phyloP scores from a whole-genome alignment of 2,329 filamentous ascomycete species.

The Neoscytalidium dimidiatum region DNA sequence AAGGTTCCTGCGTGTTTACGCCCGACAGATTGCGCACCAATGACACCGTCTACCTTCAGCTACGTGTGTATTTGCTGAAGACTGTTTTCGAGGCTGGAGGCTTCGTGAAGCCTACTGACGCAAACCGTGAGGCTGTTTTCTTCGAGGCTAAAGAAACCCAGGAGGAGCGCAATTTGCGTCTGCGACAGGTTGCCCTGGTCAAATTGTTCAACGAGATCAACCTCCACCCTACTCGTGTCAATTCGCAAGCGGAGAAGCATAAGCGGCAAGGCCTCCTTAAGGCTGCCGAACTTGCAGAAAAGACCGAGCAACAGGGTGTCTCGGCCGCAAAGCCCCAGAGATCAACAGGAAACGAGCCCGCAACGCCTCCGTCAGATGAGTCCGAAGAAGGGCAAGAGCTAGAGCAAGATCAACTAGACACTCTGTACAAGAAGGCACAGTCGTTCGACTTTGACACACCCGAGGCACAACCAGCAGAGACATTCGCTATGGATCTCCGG shows the following conservation, averaged over 20 bases:
- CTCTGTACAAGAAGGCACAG: slow-evolving; percentile 92
- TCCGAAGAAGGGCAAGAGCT: slow-evolving; percentile 86
- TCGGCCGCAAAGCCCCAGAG: slow-evolving; percentile 45
- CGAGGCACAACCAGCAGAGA: slow-evolving; percentile 77
- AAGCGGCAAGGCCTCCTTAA: slow-evolving; percentile 82
- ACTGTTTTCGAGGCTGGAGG: slow-evolving; percentile 69
- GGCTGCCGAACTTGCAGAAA: slow-evolving; percentile 86
- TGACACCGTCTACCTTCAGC: slow-evolving; percentile 90
- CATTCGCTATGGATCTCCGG: slow-evolving; percentile 79
- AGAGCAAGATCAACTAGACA: slow-evolving; percentile 92
- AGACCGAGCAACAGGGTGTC: slow-evolving; percentile 50
- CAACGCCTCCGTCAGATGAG: slow-evolving; percentile 57
- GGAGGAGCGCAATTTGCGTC: slow-evolving; percentile 79
- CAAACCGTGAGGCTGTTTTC: slow-evolving; percentile 70
- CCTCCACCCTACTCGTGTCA: slow-evolving; percentile 73
- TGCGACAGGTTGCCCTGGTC: slow-evolving; percentile 85
- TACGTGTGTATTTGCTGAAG: slow-evolving; percentile 74
- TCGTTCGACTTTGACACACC: slow-evolving; percentile 95
- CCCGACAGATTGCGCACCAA: slow-evolving; percentile 84
- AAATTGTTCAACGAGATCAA: slow-evolving; percentile 89
- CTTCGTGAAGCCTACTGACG: slow-evolving; percentile 63
- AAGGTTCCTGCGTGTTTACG: slow-evolving; percentile 84
- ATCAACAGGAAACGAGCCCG: slow-evolving; percentile 41
- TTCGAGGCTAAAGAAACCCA: slow-evolving; percentile 84
- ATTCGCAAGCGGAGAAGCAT: slow-evolving; percentile 72